phyloP scores from a whole-genome alignment of 1,139 yeast genomes.

The Blastobotrys niveus region DNA sequence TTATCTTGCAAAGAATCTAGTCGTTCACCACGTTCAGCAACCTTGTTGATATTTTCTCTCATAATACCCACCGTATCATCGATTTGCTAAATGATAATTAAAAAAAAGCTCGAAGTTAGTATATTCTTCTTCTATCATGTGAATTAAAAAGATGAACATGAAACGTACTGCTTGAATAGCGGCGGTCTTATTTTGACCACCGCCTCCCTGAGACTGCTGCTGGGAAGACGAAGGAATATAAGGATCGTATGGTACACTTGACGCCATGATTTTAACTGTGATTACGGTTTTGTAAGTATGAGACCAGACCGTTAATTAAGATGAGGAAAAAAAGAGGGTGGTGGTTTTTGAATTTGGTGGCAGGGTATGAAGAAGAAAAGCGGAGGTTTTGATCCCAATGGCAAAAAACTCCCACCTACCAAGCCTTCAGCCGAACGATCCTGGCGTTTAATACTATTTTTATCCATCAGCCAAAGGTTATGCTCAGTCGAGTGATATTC shows the following conservation, averaged over 20 bases:
- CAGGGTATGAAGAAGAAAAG: neutral
- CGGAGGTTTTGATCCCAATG: no score
- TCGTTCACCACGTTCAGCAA: conserved; percentile 92
- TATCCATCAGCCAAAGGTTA: no score
- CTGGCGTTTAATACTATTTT: no score
- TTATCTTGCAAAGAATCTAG: conserved; percentile 89
- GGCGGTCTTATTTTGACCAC: conserved; percentile 54
- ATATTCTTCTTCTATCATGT: neutral
- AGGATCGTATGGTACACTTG: conserved; percentile 87
- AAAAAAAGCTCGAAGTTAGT: neutral
- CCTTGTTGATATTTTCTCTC: conserved; percentile 96
- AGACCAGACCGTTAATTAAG: neutral
- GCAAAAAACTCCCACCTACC: no score
- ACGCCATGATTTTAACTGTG: conserved; percentile 46
- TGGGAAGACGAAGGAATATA: conserved; percentile 62
- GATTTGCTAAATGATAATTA: conserved; percentile 52
- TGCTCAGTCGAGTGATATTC: no score
- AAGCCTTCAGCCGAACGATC: no score
- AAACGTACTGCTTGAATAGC: conserved; percentile 74
- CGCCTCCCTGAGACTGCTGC: conserved; percentile 27
- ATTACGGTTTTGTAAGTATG: neutral
- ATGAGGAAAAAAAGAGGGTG: neutral
- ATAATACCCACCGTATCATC: conserved; percentile 96
- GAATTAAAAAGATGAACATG: neutral
- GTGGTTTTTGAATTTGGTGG: neutral